Evolutionary conservation across 345 rosid species (phyloP).

Genomic region (Moricandia arvensis): DNA sequence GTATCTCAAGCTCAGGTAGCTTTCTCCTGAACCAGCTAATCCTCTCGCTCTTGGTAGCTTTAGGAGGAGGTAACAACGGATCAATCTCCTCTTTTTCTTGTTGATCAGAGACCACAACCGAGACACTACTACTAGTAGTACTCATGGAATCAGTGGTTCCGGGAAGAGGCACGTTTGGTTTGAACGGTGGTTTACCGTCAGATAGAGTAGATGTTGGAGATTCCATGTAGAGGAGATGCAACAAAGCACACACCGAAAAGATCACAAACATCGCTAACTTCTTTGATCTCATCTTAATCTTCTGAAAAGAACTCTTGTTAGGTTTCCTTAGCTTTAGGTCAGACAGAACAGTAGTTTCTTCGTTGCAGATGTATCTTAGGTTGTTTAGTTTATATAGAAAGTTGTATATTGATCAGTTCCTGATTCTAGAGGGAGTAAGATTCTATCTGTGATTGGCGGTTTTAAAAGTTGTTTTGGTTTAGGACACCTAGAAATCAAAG

Average conservation of each 20-base stretch:
- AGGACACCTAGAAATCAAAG: neutral
- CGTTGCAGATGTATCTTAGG: neutral
- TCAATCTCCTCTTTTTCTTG: slow-evolving; percentile 25
- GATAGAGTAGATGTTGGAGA: neutral
- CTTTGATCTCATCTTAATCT: slow-evolving; percentile 17
- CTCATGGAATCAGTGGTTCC: neutral
- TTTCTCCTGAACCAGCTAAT: slow-evolving; percentile 54
- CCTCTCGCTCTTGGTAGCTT: slow-evolving; percentile 50
- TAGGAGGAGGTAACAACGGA: slow-evolving; percentile 50
- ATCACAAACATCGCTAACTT: neutral
- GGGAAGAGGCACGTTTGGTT: slow-evolving; percentile 14
- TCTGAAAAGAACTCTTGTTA: neutral
- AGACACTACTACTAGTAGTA: neutral
- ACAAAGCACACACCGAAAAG: neutral
- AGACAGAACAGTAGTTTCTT: neutral
- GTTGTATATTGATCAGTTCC: neutral
- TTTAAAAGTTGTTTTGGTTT: slow-evolving; percentile 17
- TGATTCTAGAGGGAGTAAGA: neutral
- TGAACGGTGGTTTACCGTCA: neutral
- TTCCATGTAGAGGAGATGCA: slow-evolving; percentile 12
- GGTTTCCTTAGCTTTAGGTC: neutral
- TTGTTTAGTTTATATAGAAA: neutral
- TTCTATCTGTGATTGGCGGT: neutral
- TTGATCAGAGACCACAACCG: neutral
- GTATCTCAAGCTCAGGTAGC: slow-evolving; percentile 49